A percentile compares a stretch with the other conserved stretches of the same genome.
Evolutionary conservation across 768 basidiomycete genomes (phyloP).

Genomic region (Dictyophora rubrovolvata): DNA sequence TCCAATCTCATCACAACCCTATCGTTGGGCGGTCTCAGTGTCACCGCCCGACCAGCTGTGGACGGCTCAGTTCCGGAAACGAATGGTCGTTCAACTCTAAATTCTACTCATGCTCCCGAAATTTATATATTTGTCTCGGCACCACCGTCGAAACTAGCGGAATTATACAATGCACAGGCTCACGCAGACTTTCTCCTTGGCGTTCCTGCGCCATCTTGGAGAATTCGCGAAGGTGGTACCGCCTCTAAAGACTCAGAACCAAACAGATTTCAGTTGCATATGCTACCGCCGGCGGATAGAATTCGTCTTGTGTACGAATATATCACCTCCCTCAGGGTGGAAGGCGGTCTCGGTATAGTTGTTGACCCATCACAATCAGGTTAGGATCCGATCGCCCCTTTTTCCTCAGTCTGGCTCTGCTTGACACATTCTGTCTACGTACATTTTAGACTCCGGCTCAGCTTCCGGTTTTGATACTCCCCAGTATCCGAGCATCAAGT

Average conservation of each 20-base stretch:
- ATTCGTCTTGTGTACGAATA: constrained; percentile 68
- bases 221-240: constrained; percentile 30
- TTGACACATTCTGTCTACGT: neutral
- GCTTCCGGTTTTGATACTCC: constrained; percentile 14
- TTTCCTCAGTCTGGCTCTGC: neutral
- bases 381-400: neutral
- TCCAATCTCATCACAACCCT: constrained; percentile 50
- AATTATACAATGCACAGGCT: constrained; percentile 71
- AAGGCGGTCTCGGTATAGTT: constrained; percentile 78
- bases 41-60: constrained; percentile 60
- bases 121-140: constrained; percentile 70
- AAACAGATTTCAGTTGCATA: neutral
- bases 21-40: constrained; percentile 51
- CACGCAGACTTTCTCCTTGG: constrained; percentile 71
- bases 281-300: constrained; percentile 61
- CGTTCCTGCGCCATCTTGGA: constrained; percentile 45
- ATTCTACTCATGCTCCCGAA: constrained; percentile 24
- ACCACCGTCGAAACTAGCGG: constrained; percentile 46
- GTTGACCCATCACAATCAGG: constrained; percentile 35
- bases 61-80: constrained; percentile 30
- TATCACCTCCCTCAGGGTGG: constrained; percentile 57
- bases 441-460: neutral
- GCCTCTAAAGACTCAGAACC: neutral
- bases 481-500: constrained; percentile 74
- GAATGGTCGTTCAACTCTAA: constrained; percentile 29